Conservation (phyloP, 371 early-diverging fungal genomes). For the Saksenaea vasiformis region DNA sequence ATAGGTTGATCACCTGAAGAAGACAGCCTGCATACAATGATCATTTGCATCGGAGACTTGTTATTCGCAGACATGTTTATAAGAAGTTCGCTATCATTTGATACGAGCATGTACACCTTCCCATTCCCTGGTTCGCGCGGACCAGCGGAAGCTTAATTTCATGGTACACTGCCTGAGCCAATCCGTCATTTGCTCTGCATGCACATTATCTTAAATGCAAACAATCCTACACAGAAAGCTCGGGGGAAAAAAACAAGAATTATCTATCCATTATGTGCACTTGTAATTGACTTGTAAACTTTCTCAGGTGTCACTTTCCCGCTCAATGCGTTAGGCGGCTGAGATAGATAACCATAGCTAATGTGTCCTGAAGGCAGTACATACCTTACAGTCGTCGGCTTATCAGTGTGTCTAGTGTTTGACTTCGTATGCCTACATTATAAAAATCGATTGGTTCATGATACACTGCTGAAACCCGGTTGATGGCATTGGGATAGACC, state of each 20-base stretch:
- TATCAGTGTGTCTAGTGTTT: too few relatives aligned
- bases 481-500: too few relatives aligned
- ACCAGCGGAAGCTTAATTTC: not conserved
- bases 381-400: too few relatives aligned
- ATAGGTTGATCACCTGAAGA: not conserved
- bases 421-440: too few relatives aligned
- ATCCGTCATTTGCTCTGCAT: not conserved
- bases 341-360: too few relatives aligned
- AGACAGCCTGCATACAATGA: not conserved
- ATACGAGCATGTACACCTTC: not conserved
- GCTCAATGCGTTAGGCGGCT: too few relatives aligned
- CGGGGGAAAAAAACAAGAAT: not conserved
- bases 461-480: too few relatives aligned
- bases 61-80: not conserved
- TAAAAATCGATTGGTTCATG: too few relatives aligned
- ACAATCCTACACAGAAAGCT: not conserved
- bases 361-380: too few relatives aligned
- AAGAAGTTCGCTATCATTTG: not conserved
- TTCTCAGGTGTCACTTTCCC: too few relatives aligned
- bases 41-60: not conserved
- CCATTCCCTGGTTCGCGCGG: not conserved
- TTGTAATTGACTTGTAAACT: too few relatives aligned
- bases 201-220: not conserved
- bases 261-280: too few relatives aligned
- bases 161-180: not conserved